These are phyloP conservation scores for Candida buenavistaensis DNA, from an alignment of 1,139 yeast species.

Conservation along the genomic window DNA sequence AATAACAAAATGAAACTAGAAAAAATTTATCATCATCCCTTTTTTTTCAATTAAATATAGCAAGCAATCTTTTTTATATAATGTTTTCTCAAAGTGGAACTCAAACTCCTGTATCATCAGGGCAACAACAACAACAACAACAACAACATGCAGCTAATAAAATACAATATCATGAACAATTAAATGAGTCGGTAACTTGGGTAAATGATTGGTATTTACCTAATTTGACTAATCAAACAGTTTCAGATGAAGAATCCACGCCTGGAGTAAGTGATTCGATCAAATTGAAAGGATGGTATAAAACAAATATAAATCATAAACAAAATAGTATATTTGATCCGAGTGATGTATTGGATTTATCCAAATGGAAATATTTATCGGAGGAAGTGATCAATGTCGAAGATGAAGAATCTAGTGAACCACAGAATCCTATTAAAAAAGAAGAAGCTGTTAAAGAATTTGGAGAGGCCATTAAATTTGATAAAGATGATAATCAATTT, in stretches of 20 bases:
- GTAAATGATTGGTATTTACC: conserved; percentile 44
- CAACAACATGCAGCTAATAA: conserved; percentile 6
- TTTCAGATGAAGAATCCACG: conserved; percentile 13
- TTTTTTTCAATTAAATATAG: too few relatives aligned
- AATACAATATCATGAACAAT: conserved; percentile 20
- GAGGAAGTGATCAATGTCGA: background rate
- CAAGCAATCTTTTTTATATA: too few relatives aligned
- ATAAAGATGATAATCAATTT: conserved; percentile 6
- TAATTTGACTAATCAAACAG: conserved; percentile 31
- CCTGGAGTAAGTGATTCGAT: conserved; percentile 19
- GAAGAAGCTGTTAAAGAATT: conserved; percentile 8
- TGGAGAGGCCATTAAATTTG: conserved; percentile 10
- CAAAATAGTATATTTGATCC: conserved; percentile 16
- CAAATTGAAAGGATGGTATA: conserved; percentile 43
- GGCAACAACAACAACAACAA: conserved; percentile 4
- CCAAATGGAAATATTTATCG: conserved; percentile 26
- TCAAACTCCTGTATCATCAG: conserved; percentile 14
- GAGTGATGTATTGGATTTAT: conserved; percentile 32
- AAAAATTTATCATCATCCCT: too few relatives aligned
- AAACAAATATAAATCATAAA: conserved; percentile 23
- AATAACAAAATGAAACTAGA: too few relatives aligned
- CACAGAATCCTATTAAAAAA: background rate
- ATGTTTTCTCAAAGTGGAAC: conserved; percentile 24
- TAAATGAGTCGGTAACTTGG: conserved; percentile 39
- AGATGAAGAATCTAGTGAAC: background rate